Conservation (phyloP, 1,284 basidiomycete genomes). For the Boletus subluridellus region DNA sequence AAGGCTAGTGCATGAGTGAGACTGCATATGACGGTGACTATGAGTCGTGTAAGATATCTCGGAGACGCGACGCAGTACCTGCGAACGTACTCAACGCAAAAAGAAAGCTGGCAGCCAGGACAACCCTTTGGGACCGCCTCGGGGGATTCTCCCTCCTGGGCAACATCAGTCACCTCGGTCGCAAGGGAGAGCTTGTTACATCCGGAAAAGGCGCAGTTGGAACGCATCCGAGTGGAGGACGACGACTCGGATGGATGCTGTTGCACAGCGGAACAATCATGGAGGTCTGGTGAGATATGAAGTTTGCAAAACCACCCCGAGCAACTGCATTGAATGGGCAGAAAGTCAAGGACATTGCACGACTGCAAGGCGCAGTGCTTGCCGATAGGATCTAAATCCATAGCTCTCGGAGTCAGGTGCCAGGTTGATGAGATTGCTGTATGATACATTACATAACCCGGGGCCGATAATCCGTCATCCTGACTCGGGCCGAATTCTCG, state of each 20-base stretch:
- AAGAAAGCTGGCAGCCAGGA: slow-evolving; percentile 50
- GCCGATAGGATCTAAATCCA: slow-evolving; percentile 43
- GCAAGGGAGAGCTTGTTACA: slow-evolving; percentile 58
- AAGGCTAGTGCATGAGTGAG: slow-evolving; percentile 47
- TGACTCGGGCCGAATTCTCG: too few species aligned
- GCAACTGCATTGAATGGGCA: slow-evolving; percentile 51
- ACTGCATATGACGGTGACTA: slow-evolving; percentile 60
- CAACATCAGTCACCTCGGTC: slow-evolving; percentile 31
- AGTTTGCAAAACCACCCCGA: slow-evolving; percentile 45
- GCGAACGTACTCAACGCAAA: slow-evolving; percentile 56
- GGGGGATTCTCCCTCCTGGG: slow-evolving; percentile 25
- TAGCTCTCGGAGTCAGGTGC: not conserved
- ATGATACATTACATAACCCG: slow-evolving; percentile 6
- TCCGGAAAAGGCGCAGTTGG: slow-evolving; percentile 46
- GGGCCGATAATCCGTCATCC: too few species aligned
- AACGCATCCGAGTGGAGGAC: slow-evolving; percentile 30
- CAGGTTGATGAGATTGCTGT: not conserved
- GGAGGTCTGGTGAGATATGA: slow-evolving; percentile 54
- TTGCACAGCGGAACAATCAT: slow-evolving; percentile 45
- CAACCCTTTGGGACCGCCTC: slow-evolving; percentile 39
- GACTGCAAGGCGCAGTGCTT: slow-evolving; percentile 44
- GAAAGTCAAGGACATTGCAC: slow-evolving; percentile 50
- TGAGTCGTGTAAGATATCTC: slow-evolving; percentile 14
- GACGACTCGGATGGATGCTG: slow-evolving; percentile 1
- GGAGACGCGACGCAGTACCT: slow-evolving; percentile 1